Conservation (phyloP, 2,329 filamentous ascomycete genomes). For the Coleophoma eucalyptorum region DNA sequence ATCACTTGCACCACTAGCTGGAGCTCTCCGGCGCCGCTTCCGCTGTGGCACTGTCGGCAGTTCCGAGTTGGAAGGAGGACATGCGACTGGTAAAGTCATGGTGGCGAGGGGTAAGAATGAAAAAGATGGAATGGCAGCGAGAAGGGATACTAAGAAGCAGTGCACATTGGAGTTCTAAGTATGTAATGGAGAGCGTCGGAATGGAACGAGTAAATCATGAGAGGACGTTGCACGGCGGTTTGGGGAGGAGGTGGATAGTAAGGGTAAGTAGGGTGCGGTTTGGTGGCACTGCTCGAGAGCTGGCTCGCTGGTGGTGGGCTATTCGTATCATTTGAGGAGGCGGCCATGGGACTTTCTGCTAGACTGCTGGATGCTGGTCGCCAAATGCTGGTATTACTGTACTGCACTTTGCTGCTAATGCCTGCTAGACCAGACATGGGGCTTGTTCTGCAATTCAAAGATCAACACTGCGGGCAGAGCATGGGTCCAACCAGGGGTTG, state of each 20-base stretch:
- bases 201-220: not conserved
- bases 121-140: not conserved
- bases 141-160: not conserved
- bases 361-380: not conserved
- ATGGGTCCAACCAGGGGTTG: not conserved
- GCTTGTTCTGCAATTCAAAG: not conserved
- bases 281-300: not conserved
- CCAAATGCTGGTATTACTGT: no score
- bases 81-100: slow-evolving; percentile 29
- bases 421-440: not conserved
- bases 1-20: slow-evolving; percentile 83
- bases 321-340: slow-evolving; percentile 1
- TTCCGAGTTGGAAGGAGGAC: slow-evolving; percentile 21
- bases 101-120: slow-evolving; percentile 2
- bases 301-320: not conserved
- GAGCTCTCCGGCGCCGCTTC: slow-evolving; percentile 81
- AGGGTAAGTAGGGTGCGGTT: no score
- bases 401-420: not conserved
- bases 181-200: not conserved
- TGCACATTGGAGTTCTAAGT: not conserved
- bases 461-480: slow-evolving; percentile 1
- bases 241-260: not conserved
- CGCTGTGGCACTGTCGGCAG: slow-evolving; percentile 25
- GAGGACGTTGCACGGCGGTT: not conserved
- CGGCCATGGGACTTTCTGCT: not conserved